Evolutionary conservation across 257 asterid species (phyloP).

Genomic region (Solanum virginianum): DNA sequence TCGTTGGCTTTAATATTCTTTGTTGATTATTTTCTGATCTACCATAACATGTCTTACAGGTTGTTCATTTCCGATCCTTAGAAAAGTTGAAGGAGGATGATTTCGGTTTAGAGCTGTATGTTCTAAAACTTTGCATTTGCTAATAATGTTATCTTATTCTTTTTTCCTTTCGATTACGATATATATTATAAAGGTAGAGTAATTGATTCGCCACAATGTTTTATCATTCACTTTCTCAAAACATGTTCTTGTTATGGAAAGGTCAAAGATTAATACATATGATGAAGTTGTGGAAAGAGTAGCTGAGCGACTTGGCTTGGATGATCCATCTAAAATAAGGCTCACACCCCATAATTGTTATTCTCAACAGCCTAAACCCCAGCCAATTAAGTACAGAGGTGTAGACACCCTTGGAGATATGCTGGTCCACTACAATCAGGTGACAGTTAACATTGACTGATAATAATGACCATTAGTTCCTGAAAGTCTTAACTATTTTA

Average conservation of each 20-base stretch:
- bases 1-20: not conserved
- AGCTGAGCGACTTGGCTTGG: constrained; percentile 72
- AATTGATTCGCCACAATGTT: not conserved
- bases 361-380: constrained; percentile 95
- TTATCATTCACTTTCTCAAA: not conserved
- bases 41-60: constrained; percentile 26
- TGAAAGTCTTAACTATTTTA: not conserved
- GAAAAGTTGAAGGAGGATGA: constrained; percentile 91
- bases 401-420: constrained; percentile 74
- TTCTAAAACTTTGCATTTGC: constrained; percentile 7
- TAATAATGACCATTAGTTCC: not conserved
- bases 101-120: constrained; percentile 83
- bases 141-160: not conserved
- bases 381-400: constrained; percentile 69
- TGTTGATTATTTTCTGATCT: not conserved
- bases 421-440: constrained; percentile 99
- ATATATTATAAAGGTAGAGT: not conserved
- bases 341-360: constrained; percentile 97
- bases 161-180: not conserved
- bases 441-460: constrained; percentile 2
- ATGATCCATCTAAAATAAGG: constrained; percentile 86
- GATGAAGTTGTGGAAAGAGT: constrained; percentile 95
- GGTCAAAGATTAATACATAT: constrained; percentile 82
- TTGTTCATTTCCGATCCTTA: constrained; percentile 80
- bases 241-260: constrained; percentile 5